Base-by-base conservation (phyloP, 257 asterid genomes). In the Solanum boliviense region DNA sequence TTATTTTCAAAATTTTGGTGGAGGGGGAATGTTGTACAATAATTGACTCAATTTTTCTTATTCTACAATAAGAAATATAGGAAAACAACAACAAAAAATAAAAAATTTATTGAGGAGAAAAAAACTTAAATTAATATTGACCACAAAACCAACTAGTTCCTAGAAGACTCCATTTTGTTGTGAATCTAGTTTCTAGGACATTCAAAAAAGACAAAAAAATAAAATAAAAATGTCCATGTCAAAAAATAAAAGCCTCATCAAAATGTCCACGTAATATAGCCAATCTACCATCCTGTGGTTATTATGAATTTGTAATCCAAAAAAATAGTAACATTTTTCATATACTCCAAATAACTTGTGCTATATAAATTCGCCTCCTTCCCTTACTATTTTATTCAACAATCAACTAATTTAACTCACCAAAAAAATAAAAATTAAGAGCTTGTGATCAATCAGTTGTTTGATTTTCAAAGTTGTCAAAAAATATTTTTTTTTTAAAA, bases 81-180 rank as follows among this genome's bases (percentile, higher is more conserved):
- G 10, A 75, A 35, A 62, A 5, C 0, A 10, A 25, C n/a, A 29
- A 65, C 1, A 18, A 25, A 25, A 25, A 11, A 21, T 25, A 21
- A 83, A 9, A 71, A 21, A 62, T 0, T 58, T 87, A 65, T 89
- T 90, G 91, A 9, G 82, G 89, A 76, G 34, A 88, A 18, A 23
- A 76, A 52, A 88, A 86, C 87, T 81, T 81, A 74, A 87, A 91
- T 62, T 62, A 12, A 25, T 72, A 10, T 84, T 52, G 78, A 84
- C 89, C 92, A 87, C 90, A 88, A n/a, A 84, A 5, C 41, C 21
- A 84, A 46, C n/a, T 35, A 67, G 56, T 86, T 74, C 72, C 89
- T 48, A 89, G 92, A 93, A 90, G 75, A 84, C 92, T 90, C 91
- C 90, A 84, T 88, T 89, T 84, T 88, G 89, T 84, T 75, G 32